Base-by-base conservation (phyloP, 2,329 filamentous ascomycete species). In the Nemania bipapillata region DNA sequence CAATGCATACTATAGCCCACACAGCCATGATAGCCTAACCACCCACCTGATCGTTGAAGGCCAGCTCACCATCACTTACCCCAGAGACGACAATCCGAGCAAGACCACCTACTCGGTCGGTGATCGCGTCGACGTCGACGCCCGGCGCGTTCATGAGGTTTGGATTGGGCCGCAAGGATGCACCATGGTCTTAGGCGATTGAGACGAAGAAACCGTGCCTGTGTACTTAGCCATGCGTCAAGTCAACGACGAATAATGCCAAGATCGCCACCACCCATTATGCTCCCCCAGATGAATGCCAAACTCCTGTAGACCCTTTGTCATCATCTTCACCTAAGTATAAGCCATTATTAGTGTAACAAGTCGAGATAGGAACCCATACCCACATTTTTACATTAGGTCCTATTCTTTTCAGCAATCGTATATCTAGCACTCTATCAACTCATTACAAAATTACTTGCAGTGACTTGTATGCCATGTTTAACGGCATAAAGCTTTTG, bases 41-140 rank as follows among this genome's bases (percentile, higher is more conserved):
- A 92, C 90, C 0, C 91, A 93, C 79, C 82, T 93, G 54, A 89
- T 93, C 67, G 80, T 91, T 26, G 79, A 83, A 4, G 91, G 91
- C 47, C 82, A 87, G 65, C 79, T 93, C 74, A 92, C 88, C 7
- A 87, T 93, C 68, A 85, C 85, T 22, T 93, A 91, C 74, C 90
- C 90, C 0, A 79, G 88, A 12, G 90, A 91, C 65, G 74, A 81
- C 20, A 78, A 80, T 30, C 81, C 85, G 0, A 82, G 81, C 70
- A 91, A 88, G 79, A 84, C 85, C 66, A 89, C 86, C 0, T 89
- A 88, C 69, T 83, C 85, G 0, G 83, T 85, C 1, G 91, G 90
- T 1, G 86, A 86, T 47, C 82, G 90, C 45, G 80, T 92, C 42
- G 90, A 92, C 75, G 89, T 93, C 3, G 89, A 89, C 32, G 88